phyloP scores from a whole-genome alignment of 768 basidiomycete species.

The Xerocomellus chrysenteron region DNA sequence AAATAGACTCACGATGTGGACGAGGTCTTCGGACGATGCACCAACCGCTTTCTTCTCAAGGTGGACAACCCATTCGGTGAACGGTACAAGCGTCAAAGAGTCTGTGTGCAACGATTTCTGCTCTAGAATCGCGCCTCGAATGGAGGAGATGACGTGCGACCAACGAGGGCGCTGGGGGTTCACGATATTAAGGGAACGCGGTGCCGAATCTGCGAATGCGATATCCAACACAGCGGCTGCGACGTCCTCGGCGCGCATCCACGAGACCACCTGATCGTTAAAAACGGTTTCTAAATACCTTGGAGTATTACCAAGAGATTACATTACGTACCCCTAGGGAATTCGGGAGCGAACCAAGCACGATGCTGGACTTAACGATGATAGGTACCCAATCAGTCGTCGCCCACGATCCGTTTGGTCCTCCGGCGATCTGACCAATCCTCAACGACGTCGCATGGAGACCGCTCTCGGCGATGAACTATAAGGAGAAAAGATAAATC shows the following conservation, averaged over 20 bases:
- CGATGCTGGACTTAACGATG: background rate
- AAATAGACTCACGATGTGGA: background rate
- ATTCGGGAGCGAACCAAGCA: background rate
- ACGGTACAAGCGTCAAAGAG: background rate
- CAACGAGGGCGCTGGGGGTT: background rate
- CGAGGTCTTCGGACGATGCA: background rate
- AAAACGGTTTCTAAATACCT: background rate
- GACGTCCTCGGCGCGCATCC: background rate
- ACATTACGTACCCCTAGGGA: background rate
- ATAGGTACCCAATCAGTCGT: background rate
- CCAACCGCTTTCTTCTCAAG: background rate
- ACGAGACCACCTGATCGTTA: background rate
- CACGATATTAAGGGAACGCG: background rate
- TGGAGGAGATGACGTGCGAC: background rate
- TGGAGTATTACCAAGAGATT: background rate
- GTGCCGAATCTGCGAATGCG: background rate
- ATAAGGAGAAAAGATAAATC: background rate
- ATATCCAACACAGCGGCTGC: background rate
- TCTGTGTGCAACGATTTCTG: background rate
- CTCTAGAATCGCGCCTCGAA: background rate
- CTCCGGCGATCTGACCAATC: background rate
- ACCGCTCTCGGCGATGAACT: background rate
- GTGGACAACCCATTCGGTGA: background rate
- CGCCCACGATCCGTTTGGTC: background rate
- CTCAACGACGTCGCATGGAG: background rate